Conservation (phyloP, 352 stramenopile genomes). For the Saprolegnia diclina region DNA sequence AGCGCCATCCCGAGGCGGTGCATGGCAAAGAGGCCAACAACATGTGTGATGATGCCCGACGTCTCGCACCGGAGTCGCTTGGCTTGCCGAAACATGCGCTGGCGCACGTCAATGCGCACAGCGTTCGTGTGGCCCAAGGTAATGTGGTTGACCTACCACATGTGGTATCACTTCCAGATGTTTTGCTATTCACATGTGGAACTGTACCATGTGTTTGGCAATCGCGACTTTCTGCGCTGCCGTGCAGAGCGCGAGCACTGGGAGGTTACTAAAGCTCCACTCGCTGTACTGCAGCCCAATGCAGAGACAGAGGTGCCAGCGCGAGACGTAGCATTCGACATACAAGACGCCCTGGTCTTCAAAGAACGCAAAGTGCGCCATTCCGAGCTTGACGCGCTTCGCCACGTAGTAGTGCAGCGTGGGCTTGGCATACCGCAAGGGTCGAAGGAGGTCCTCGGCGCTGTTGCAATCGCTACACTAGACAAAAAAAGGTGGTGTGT, state of each 20-base stretch:
- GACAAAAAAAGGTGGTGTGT: no score
- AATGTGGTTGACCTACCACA: constrained; percentile 8
- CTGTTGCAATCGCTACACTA: constrained; percentile 18
- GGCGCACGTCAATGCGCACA: constrained; percentile 12
- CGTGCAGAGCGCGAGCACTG: background rate
- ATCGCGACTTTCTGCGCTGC: constrained; percentile 11
- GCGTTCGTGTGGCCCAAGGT: constrained; percentile 5
- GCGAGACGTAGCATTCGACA: constrained; percentile 21
- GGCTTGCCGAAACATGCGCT: constrained; percentile 11
- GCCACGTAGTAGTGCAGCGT: constrained; percentile 21
- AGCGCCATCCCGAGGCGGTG: constrained; percentile 5
- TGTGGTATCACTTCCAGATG: background rate
- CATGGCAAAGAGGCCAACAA: background rate
- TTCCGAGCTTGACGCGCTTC: constrained; percentile 21
- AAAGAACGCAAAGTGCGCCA: constrained; percentile 25
- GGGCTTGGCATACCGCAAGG: constrained; percentile 8
- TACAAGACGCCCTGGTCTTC: constrained; percentile 25
- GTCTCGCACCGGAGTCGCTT: constrained; percentile 7
- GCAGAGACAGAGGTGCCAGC: constrained; percentile 24
- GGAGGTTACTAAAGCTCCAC: constrained; percentile 8
- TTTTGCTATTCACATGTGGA: background rate
- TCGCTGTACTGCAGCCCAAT: constrained; percentile 21
- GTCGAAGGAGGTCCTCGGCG: constrained; percentile 3
- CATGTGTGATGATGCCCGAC: background rate
- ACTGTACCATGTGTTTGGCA: constrained; percentile 20